A percentile compares a stretch with the other conserved stretches of the same genome.
Conservation (phyloP, 2,329 filamentous ascomycete genomes). For the Didymella keratinophila region DNA sequence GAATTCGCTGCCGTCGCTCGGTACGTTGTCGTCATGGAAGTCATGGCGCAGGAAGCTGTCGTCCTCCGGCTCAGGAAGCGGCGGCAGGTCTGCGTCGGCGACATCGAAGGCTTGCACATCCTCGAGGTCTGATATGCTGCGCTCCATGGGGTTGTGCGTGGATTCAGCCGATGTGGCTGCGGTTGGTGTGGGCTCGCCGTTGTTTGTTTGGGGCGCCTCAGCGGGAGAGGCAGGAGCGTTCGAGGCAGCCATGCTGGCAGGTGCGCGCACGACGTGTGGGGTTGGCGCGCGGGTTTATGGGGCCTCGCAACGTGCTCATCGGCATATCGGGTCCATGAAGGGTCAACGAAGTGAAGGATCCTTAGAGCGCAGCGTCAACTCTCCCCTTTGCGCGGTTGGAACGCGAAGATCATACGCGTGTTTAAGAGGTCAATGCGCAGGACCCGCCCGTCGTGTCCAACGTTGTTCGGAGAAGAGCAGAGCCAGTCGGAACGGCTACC, state of each 20-base stretch:
- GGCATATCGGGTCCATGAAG: constrained; percentile 34
- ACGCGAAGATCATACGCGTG: constrained; percentile 12
- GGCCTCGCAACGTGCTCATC: constrained; percentile 25
- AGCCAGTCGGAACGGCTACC: constrained; percentile 18
- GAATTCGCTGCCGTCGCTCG: constrained; percentile 54
- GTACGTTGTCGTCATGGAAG: constrained; percentile 37
- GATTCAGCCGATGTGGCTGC: constrained; percentile 23
- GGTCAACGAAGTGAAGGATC: constrained; percentile 15
- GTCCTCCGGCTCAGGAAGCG: constrained; percentile 51
- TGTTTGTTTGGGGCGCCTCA: constrained; percentile 38
- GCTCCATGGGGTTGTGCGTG: constrained; percentile 35
- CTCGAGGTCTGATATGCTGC: constrained; percentile 40
- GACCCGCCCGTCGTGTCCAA: constrained; percentile 11
- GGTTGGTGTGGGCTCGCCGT: constrained; percentile 27
- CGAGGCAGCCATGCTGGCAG: constrained; percentile 35
- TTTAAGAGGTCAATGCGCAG: constrained; percentile 14
- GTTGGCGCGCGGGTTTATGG: constrained; percentile 29
- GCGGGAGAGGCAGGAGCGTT: constrained; percentile 32
- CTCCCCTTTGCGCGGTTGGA: constrained; percentile 19
- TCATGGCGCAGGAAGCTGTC: constrained; percentile 50
- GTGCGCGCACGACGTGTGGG: constrained; percentile 27
- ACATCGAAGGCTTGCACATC: constrained; percentile 46
- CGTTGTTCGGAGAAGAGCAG: constrained; percentile 2
- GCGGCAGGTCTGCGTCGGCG: constrained; percentile 51
- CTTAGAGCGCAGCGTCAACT: background rate